Base-by-base conservation (phyloP, 305 asterid genomes). In the Plantago rigida region DNA sequence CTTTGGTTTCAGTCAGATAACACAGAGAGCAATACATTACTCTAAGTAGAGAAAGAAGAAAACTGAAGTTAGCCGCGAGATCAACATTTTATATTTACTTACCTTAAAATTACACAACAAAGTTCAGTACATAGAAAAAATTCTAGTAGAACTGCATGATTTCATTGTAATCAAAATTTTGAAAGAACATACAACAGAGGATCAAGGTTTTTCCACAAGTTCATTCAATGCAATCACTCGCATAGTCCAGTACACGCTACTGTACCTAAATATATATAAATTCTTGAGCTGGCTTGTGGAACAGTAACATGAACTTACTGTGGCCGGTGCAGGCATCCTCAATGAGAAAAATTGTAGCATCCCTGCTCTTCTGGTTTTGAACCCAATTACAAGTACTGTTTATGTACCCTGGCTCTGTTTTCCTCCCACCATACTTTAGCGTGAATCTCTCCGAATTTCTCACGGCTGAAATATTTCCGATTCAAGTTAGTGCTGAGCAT, bases 391-490 rank as follows among this genome's bases (percentile, higher is more conserved):
- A 91, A 64, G 78, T 85, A 87, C 59, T 82, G 94, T 48, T 78
- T 87, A 57, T 87, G 94, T 79, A 91, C 72, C 78, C 97, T 85
- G 47, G 84, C 88, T 71, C 94, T 69, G 64, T 87, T 91, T 75
- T 91, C 94, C 71, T 87, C 97, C 97, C 97, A 91, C 97, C 97
- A 91, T 49, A 85, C 56, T 76, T 77, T 78, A 13, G 97, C 97
- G 60, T 91, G 96, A 74, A 82, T 69, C 78, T 91, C 97, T 65
- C 92, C 92, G 7, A 85, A 85, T 60, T 84, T 87, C 74, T 91
- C 97, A 41, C 96, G 94, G 84, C 97, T 91, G 87, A 74, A 64
- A 46, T 44, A 15, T 41, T 45, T 59, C 34, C 66, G 28, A 55
- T 58, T 57, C 62, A 19, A 28, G 42, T 65, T 22, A 57, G 41